phyloP scores from a whole-genome alignment of 1,284 basidiomycete species.

The Melampsora occidentalis region DNA sequence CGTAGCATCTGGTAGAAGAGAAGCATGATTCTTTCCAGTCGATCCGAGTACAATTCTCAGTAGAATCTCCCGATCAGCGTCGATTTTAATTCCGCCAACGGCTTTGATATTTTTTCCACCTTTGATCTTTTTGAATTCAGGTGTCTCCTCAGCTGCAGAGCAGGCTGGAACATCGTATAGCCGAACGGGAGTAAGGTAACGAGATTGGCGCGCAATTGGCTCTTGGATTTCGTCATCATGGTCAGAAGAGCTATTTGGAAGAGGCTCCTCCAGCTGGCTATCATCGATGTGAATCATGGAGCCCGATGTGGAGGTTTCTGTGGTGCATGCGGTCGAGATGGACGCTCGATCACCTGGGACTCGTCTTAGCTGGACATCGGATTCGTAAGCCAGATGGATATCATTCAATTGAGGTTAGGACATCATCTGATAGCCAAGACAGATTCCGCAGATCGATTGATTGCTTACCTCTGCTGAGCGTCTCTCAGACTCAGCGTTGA shows the following conservation, averaged over 20 bases:
- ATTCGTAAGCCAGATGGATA: neutral
- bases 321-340: neutral
- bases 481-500: neutral
- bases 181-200: constrained; percentile 5
- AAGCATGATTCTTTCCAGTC: constrained; percentile 14
- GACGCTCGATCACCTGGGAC: neutral
- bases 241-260: neutral
- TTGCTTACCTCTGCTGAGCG: neutral
- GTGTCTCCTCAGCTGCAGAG: too few relatives aligned
- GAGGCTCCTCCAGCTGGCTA: too few relatives aligned
- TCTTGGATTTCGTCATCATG: neutral
- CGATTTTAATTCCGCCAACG: neutral
- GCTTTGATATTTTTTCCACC: neutral
- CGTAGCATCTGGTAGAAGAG: constrained; percentile 2
- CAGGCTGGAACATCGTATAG: neutral
- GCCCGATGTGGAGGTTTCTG: neutral
- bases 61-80: constrained; percentile 7
- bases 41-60: constrained; percentile 8
- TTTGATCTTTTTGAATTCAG: neutral
- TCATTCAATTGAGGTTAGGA: neutral
- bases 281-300: neutral
- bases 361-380: neutral
- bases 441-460: too few relatives aligned
- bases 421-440: neutral
- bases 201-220: neutral